These are phyloP conservation scores for Eimeria acervulina DNA, from an alignment of 169 alveolate species.

Conservation along the genomic window DNA sequence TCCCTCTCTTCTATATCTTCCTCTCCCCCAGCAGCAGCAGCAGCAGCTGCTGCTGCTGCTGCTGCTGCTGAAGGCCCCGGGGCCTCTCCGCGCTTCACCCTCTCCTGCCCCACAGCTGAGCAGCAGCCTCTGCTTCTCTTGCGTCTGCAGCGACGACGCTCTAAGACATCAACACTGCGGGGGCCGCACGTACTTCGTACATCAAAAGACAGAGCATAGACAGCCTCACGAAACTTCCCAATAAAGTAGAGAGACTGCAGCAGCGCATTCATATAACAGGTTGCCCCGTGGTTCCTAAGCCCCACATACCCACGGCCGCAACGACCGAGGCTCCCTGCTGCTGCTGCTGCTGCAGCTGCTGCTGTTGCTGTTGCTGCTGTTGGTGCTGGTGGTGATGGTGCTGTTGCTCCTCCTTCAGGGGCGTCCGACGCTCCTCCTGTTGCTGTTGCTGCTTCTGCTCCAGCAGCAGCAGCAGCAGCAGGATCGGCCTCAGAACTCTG, in stretches of 20 bases:
- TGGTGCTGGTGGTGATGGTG: neutral
- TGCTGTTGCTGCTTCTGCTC: no score
- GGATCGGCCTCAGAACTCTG: no score
- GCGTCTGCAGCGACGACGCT: constrained; percentile 58
- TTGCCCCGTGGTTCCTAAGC: constrained; percentile 97
- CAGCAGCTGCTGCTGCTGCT: constrained; percentile 39
- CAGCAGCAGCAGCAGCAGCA: no score
- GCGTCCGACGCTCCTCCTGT: no score
- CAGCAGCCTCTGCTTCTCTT: constrained; percentile 19
- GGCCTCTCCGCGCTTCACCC: constrained; percentile 11
- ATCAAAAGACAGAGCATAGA: constrained; percentile 90
- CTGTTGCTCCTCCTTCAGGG: constrained; percentile 23
- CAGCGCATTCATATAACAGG: constrained; percentile 99
- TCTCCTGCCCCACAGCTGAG: constrained; percentile 2
- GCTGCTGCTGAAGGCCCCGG: neutral
- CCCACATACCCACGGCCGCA: constrained; percentile 97
- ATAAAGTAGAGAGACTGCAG: constrained; percentile 98
- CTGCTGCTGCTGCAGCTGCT: neutral
- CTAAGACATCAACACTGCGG: constrained; percentile 65
- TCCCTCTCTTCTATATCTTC: neutral
- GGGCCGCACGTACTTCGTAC: constrained; percentile 70
- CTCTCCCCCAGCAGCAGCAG: constrained; percentile 26
- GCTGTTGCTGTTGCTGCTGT: neutral
- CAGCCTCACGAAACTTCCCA: constrained; percentile 97
- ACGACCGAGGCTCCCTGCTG: constrained; percentile 82